A percentile compares a stretch with the other conserved stretches of the same genome.
Conservation (phyloP, 495 filamentous ascomycete species). For the Choiromyces venosus region DNA sequence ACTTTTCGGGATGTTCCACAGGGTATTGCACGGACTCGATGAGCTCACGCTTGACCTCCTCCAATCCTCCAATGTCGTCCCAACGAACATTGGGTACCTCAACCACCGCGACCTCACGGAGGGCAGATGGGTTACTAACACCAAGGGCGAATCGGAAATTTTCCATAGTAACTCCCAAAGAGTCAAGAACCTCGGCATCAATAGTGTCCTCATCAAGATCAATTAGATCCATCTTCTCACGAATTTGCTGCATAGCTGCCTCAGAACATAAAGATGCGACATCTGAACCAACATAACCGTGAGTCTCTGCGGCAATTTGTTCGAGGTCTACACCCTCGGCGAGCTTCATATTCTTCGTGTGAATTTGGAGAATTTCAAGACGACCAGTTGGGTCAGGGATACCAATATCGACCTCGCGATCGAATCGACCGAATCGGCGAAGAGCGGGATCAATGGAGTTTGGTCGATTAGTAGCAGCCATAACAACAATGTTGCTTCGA, state of each 20-base stretch:
- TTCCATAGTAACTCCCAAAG: constrained; percentile 97
- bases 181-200: constrained; percentile 96
- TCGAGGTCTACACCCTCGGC: constrained; percentile 94
- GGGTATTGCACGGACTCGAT: constrained; percentile 99
- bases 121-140: constrained; percentile 95
- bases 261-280: constrained; percentile 98
- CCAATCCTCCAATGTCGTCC: constrained; percentile 98
- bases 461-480: constrained; percentile 95
- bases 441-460: constrained; percentile 98
- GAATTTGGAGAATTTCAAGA: constrained; percentile 96
- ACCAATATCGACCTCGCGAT: constrained; percentile 96
- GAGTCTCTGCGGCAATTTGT: constrained; percentile 93
- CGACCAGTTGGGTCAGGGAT: constrained; percentile 97
- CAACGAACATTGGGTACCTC: constrained; percentile 98
- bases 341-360: constrained; percentile 99
- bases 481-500: constrained; percentile 94
- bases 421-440: constrained; percentile 94
- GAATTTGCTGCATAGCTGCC: constrained; percentile 99
- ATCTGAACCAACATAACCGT: constrained; percentile 98
- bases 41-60: constrained; percentile 98
- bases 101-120: constrained; percentile 97
- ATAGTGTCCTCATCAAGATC: constrained; percentile 99
- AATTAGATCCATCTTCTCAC: constrained; percentile 99
- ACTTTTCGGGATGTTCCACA: constrained; percentile 98
- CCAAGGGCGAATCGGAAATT: constrained; percentile 99